Percentiles rank a stretch among this genome's conserved stretches.
phyloP scores from a whole-genome alignment of 441 rosid species.

The Gossypium aridum region DNA sequence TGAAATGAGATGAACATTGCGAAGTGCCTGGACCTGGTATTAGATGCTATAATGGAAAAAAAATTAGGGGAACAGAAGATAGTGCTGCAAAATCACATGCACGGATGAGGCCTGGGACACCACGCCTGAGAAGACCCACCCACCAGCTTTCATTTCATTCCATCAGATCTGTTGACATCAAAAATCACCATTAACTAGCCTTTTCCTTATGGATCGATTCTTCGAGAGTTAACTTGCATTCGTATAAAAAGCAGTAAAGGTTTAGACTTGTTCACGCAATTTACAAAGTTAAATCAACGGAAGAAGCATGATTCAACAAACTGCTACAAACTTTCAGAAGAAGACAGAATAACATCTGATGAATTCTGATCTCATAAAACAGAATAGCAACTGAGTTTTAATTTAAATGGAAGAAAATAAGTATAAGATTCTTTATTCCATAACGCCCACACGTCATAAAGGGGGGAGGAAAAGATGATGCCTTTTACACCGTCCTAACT shows the following conservation, averaged over 20 bases:
- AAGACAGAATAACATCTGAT: no score
- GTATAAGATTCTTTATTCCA: background rate
- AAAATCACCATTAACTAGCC: background rate
- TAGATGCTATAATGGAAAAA: background rate
- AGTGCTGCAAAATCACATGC: background rate
- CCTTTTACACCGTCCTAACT: background rate
- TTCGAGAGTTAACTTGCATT: background rate
- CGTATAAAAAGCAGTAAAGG: no score
- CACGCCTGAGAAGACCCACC: background rate
- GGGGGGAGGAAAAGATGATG: background rate
- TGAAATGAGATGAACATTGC: background rate
- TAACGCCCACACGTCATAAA: background rate
- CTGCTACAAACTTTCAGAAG: background rate
- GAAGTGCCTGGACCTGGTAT: background rate
- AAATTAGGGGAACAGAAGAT: background rate
- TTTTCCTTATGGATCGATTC: background rate
- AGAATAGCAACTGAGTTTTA: no score
- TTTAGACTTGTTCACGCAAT: background rate
- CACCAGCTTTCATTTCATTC: background rate
- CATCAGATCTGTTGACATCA: background rate
- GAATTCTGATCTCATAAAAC: background rate
- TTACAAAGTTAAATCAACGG: background rate
- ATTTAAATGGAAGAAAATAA: background rate
- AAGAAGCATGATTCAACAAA: conserved; percentile 16
- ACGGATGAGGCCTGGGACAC: background rate